Conservation (phyloP, 192 early-diverging fungal genomes). For the Umbelopsis isabellina region DNA sequence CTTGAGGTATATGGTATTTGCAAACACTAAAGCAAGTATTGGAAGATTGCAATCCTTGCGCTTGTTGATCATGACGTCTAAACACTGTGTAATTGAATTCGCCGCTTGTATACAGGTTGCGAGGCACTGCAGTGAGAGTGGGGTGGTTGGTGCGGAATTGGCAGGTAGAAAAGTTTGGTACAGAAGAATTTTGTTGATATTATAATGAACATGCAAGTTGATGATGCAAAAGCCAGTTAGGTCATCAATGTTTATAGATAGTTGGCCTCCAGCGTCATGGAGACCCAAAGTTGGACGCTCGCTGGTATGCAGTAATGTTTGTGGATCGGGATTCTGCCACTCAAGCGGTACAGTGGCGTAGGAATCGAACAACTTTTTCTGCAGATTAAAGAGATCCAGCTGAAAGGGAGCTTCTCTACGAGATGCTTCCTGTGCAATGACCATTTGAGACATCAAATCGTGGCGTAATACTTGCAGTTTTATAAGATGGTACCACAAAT, state of each 20-base stretch:
- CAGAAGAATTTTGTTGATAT: constrained; percentile 25
- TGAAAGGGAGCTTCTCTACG: constrained; percentile 8
- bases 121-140: constrained; percentile 11
- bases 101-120: constrained; percentile 17
- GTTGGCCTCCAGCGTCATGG: neutral
- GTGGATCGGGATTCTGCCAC: constrained; percentile 21
- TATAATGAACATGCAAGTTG: constrained; percentile 15
- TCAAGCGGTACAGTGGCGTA: constrained; percentile 7
- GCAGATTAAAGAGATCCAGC: neutral
- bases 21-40: constrained; percentile 10
- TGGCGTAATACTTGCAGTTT: constrained; percentile 23
- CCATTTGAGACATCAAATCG: constrained; percentile 10
- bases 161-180: constrained; percentile 17
- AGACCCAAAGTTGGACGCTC: neutral
- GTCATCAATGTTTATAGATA: neutral
- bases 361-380: constrained; percentile 10
- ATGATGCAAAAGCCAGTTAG: constrained; percentile 18
- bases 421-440: constrained; percentile 5
- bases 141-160: neutral
- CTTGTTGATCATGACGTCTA: constrained; percentile 25
- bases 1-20: constrained; percentile 21
- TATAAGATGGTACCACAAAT: constrained; percentile 19
- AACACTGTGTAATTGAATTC: constrained; percentile 14
- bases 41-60: constrained; percentile 24
- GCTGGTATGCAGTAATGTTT: neutral